phyloP scores from a whole-genome alignment of 352 stramenopile species.

The Pseudoperonospora humuli region DNA sequence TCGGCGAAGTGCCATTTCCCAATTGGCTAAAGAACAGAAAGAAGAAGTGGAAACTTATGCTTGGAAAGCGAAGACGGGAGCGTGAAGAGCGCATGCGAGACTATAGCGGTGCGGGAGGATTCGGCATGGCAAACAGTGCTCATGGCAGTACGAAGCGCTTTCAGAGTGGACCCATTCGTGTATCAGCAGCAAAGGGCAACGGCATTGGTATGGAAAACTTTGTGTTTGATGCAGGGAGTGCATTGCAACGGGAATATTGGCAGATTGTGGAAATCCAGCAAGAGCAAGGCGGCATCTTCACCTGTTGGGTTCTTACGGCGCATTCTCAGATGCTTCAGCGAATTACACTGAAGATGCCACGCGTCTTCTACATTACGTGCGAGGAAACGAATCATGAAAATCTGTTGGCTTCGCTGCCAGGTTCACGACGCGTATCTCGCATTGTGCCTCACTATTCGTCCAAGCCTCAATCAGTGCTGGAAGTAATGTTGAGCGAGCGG shows the following conservation, averaged over 20 bases:
- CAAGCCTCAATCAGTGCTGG: constrained; percentile 49
- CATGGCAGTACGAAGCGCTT: constrained; percentile 31
- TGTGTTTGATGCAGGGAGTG: constrained; percentile 47
- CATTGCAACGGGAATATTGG: constrained; percentile 60
- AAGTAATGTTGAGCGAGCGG: constrained; percentile 60
- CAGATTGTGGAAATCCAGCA: constrained; percentile 78
- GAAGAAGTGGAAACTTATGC: constrained; percentile 56
- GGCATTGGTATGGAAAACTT: constrained; percentile 80
- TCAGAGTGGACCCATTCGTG: constrained; percentile 20
- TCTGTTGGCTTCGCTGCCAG: constrained; percentile 50
- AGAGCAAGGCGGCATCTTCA: constrained; percentile 82
- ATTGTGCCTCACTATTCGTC: constrained; percentile 50
- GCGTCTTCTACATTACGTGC: constrained; percentile 52
- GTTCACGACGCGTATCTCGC: constrained; percentile 44
- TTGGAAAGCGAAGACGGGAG: constrained; percentile 49
- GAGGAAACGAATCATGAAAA: constrained; percentile 72
- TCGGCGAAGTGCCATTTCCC: constrained; percentile 48
- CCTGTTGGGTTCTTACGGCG: constrained; percentile 93
- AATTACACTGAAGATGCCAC: constrained; percentile 65
- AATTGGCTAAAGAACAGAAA: constrained; percentile 68
- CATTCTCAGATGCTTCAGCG: constrained; percentile 65
- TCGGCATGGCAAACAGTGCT: constrained; percentile 23
- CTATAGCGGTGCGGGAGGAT: constrained; percentile 16
- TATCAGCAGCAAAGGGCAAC: constrained; percentile 14
- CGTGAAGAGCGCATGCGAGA: constrained; percentile 41